A percentile compares a stretch with the other conserved stretches of the same genome.
Conservation (phyloP, 139 green algal genomes). For the Mesotaenium endlicherianum region DNA sequence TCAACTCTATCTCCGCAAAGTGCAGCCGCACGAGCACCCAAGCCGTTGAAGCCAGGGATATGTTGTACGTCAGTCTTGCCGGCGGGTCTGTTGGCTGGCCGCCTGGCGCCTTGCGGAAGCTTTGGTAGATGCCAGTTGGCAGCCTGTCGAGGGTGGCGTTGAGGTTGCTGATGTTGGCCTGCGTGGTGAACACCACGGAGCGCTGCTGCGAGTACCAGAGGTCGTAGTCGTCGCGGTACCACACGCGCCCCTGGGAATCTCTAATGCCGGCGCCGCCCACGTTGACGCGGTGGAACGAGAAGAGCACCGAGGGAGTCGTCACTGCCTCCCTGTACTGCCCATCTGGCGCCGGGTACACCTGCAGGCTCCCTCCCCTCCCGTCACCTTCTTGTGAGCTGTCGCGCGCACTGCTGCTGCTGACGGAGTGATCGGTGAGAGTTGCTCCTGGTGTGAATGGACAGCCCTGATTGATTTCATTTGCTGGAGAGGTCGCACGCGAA, state of each 20-base stretch:
- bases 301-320: background rate
- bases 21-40: background rate
- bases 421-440: too few species aligned
- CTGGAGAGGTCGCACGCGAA: too few species aligned
- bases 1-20: slow-evolving; percentile 1
- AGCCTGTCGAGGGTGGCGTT: too few species aligned
- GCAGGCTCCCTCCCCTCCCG: too few species aligned
- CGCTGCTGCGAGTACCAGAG: background rate
- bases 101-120: background rate
- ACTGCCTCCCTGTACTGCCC: background rate
- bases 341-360: background rate
- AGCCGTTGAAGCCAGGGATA: background rate
- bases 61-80: background rate
- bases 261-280: background rate
- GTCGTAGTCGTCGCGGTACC: background rate
- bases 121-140: slow-evolving; percentile 13
- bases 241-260: too few species aligned
- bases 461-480: too few species aligned
- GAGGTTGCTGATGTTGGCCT: too few species aligned
- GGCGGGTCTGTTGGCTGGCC: background rate
- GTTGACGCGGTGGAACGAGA: background rate
- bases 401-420: too few species aligned
- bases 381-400: too few species aligned
- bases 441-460: too few species aligned
- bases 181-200: background rate